Conservation (phyloP, 2,329 filamentous ascomycete species). For the Xylaria sp. region DNA sequence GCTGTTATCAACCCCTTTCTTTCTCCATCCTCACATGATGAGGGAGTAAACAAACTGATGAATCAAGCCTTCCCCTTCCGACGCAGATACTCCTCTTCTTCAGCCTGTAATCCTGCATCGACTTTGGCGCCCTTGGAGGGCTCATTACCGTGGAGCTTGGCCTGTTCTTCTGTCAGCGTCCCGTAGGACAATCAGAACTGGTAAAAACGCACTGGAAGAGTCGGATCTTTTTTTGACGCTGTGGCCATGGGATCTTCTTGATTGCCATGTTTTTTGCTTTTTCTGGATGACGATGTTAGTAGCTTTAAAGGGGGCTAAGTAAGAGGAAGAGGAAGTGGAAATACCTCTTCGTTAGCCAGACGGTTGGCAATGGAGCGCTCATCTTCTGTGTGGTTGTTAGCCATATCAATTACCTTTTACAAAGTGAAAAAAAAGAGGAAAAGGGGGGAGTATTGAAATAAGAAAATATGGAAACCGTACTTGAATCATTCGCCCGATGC, state of each 20-base stretch:
- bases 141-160: constrained; percentile 64
- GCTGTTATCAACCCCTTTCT: too few species aligned
- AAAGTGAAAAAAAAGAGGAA: not conserved
- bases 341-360: constrained; percentile 60
- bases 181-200: not conserved
- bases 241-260: constrained; percentile 41
- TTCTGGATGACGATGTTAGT: constrained; percentile 3
- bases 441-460: too few species aligned
- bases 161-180: constrained; percentile 35
- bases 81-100: constrained; percentile 60
- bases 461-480: too few species aligned
- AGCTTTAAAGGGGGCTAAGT: too few species aligned
- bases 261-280: constrained; percentile 34
- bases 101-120: constrained; percentile 61
- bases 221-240: constrained; percentile 54
- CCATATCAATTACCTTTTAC: too few species aligned
- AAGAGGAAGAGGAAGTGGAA: too few species aligned
- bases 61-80: constrained; percentile 51
- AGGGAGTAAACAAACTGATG: too few species aligned
- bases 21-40: too few species aligned
- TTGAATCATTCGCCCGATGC: constrained; percentile 65
- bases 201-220: constrained; percentile 43
- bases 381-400: constrained; percentile 49
- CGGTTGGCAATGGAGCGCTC: constrained; percentile 67
- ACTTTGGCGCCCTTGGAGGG: constrained; percentile 67